phyloP scores from a whole-genome alignment of 805 yeast genomes.

The fission yeast (Schizosaccharomyces pombe) region ASM294v3 CU329670.1:1971001-1971500 shows the following conservation, averaged over 20 bases:
- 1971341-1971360: conserved; percentile 77
- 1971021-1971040: conserved; percentile 20
- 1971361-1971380: conserved; percentile 23
- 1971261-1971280: conserved; percentile 6
- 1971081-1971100: conserved; percentile 52
- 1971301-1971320: conserved; percentile 8
- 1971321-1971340: conserved; percentile 54
- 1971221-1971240: conserved; percentile 16
- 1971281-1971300: conserved; percentile 5
- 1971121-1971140: conserved; percentile 21
- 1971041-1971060: conserved; percentile 53
- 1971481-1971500: conserved; percentile 20
- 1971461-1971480: conserved; percentile 37
- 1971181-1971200: conserved; percentile 45
- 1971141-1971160: conserved; percentile 35
- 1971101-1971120: conserved; percentile 20
- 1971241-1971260: conserved; percentile 7
- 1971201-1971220: conserved; percentile 62
- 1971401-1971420: conserved; percentile 46
- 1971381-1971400: conserved; percentile 26
- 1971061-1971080: conserved; percentile 45
- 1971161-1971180: conserved; percentile 61
- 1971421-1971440: conserved; percentile 41
- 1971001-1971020: conserved; percentile 27
- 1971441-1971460: conserved; percentile 31